Evolutionary conservation across 2,329 filamentous ascomycete species (phyloP).

Genomic region (Diatrype stigma): DNA sequence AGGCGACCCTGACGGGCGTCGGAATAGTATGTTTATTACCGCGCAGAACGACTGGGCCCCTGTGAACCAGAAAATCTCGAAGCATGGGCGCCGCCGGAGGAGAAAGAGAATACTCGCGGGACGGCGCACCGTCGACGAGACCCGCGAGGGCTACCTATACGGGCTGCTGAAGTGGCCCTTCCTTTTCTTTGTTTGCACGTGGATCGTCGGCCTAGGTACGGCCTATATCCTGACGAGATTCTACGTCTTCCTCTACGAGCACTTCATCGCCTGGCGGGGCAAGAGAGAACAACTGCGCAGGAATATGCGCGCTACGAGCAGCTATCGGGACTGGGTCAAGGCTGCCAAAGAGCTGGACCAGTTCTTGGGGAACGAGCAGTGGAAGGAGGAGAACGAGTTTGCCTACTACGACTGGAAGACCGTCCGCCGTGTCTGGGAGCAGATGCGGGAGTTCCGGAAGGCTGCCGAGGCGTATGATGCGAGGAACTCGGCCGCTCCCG

Average conservation of each 20-base stretch:
- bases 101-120: constrained; percentile 38
- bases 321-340: constrained; percentile 78
- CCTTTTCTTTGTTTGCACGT: constrained; percentile 71
- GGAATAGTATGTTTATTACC: constrained; percentile 61
- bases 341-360: constrained; percentile 75
- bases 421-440: constrained; percentile 69
- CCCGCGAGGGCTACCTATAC: constrained; percentile 89
- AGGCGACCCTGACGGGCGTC: constrained; percentile 29
- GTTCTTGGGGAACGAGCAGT: constrained; percentile 74
- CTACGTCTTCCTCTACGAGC: constrained; percentile 92
- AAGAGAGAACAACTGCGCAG: constrained; percentile 66
- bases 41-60: constrained; percentile 96
- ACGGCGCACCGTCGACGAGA: constrained; percentile 77
- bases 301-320: constrained; percentile 66
- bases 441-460: constrained; percentile 64
- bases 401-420: constrained; percentile 88
- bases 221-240: constrained; percentile 77
- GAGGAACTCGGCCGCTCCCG: constrained; percentile 22
- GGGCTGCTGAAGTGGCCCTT: constrained; percentile 88
- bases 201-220: constrained; percentile 69
- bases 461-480: constrained; percentile 50
- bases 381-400: constrained; percentile 75
- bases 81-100: constrained; percentile 37
- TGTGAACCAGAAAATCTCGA: constrained; percentile 65
- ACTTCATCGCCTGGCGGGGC: constrained; percentile 85